These are phyloP conservation scores for Setaria viridis DNA, from an alignment of 202 grass and related monocot species.

Conservation along the genomic window DNA sequence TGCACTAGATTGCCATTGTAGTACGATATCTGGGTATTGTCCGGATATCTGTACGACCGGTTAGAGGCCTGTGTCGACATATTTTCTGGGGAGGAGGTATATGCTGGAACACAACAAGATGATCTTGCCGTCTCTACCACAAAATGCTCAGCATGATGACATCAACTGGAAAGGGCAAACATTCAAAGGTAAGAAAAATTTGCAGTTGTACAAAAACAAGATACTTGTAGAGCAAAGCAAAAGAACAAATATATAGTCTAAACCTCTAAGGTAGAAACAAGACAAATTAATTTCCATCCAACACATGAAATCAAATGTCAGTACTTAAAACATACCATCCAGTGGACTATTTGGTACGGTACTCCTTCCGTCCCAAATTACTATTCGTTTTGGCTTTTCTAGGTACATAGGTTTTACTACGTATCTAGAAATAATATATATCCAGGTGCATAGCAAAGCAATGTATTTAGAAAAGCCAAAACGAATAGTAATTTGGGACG, in stretches of 20 bases:
- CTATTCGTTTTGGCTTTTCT: too few relatives aligned
- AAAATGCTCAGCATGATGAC: constrained; percentile 16
- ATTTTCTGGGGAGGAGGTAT: constrained; percentile 17
- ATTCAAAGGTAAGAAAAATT: constrained; percentile 20
- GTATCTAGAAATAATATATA: too few relatives aligned
- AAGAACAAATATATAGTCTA: not conserved
- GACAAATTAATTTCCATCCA: not conserved
- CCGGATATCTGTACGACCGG: constrained; percentile 35
- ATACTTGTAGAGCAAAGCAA: constrained; percentile 5
- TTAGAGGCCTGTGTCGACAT: constrained; percentile 61
- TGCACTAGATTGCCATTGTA: constrained; percentile 43
- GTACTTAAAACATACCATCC: not conserved
- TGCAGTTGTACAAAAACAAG: constrained; percentile 16
- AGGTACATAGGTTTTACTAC: too few relatives aligned
- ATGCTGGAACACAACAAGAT: constrained; percentile 11
- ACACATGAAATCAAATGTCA: constrained; percentile 12
- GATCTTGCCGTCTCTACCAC: constrained; percentile 30
- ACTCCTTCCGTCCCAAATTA: too few relatives aligned
- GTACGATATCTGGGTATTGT: constrained; percentile 51
- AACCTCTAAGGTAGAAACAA: constrained; percentile 13
- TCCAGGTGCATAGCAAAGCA: too few relatives aligned
- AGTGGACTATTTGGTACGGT: not conserved
- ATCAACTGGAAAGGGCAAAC: constrained; percentile 40
- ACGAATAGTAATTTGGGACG: too few relatives aligned
- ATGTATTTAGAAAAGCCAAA: too few relatives aligned